Percentiles rank a stretch among this genome's conserved stretches.
Conservation (phyloP, 306 rosid species). For the Citrullus colocynthis region DNA sequence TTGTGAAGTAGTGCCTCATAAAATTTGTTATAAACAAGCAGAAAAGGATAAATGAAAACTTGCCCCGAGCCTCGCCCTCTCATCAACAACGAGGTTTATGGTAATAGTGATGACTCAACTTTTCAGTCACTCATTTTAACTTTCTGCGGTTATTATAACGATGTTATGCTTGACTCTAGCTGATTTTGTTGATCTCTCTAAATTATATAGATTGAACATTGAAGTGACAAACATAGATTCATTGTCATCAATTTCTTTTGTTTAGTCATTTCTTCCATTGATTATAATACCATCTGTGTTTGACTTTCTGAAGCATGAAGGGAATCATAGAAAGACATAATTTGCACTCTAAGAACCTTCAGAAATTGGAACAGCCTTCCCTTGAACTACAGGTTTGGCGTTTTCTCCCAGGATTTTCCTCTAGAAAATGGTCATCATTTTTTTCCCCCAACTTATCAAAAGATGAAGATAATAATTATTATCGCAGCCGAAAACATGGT, state of each 20-base stretch:
- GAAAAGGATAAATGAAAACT: not conserved
- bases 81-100: not conserved
- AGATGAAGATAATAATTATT: not conserved
- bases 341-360: slow-evolving; percentile 70
- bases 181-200: not conserved
- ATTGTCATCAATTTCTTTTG: not conserved
- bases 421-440: not conserved
- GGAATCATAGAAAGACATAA: slow-evolving; percentile 62
- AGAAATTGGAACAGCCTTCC: slow-evolving; percentile 59
- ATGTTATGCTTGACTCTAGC: not conserved
- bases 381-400: slow-evolving; percentile 70
- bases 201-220: not conserved
- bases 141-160: not conserved
- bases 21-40: not conserved
- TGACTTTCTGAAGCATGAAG: slow-evolving; percentile 43
- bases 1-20: not conserved
- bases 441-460: not conserved
- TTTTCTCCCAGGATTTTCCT: not conserved
- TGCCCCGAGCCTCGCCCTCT: not conserved
- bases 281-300: not conserved
- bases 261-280: not conserved
- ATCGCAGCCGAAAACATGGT: not conserved
- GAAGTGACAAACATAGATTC: not conserved
- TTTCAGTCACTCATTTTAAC: not conserved
- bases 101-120: not conserved